Evolutionary conservation across 2,329 filamentous ascomycete species (phyloP).

Genomic region (Penicillium sp.): DNA sequence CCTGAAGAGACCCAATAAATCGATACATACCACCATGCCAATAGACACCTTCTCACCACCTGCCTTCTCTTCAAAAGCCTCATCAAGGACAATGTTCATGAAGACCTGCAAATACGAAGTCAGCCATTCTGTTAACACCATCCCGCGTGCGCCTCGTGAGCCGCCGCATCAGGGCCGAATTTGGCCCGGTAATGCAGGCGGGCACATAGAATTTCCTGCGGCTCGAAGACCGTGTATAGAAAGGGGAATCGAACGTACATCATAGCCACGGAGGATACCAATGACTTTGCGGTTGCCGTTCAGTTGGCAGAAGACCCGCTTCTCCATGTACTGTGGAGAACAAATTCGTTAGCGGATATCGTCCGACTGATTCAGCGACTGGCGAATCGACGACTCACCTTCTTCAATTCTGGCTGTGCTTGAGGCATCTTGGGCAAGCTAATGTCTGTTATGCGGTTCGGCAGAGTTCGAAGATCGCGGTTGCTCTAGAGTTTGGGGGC

Average conservation of each 20-base stretch:
- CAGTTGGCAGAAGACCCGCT: conserved; percentile 94
- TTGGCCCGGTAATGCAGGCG: not conserved
- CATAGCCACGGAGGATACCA: conserved; percentile 90
- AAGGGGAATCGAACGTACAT: conserved; percentile 63
- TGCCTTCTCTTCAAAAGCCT: conserved; percentile 91
- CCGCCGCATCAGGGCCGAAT: not conserved
- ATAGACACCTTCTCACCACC: conserved; percentile 87
- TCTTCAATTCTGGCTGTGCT: conserved; percentile 98
- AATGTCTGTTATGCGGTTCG: conserved; percentile 29
- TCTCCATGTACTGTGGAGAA: conserved; percentile 85
- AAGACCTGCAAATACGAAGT: conserved; percentile 69
- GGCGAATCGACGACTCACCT: conserved; percentile 61
- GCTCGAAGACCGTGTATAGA: not conserved
- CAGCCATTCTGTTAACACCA: not conserved
- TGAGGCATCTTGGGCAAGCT: conserved; percentile 75
- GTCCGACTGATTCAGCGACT: not conserved
- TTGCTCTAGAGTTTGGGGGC: conserved; percentile 36
- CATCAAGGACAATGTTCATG: conserved; percentile 96
- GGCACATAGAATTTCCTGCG: not conserved
- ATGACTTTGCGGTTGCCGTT: conserved; percentile 98
- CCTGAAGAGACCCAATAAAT: not conserved
- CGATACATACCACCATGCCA: conserved; percentile 79
- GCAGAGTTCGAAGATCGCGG: conserved; percentile 28
- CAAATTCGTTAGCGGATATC: conserved; percentile 20
- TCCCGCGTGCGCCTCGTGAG: not conserved